Base-by-base conservation (phyloP, 148 eudicot species). In the Dysphania ambrosioides region DNA sequence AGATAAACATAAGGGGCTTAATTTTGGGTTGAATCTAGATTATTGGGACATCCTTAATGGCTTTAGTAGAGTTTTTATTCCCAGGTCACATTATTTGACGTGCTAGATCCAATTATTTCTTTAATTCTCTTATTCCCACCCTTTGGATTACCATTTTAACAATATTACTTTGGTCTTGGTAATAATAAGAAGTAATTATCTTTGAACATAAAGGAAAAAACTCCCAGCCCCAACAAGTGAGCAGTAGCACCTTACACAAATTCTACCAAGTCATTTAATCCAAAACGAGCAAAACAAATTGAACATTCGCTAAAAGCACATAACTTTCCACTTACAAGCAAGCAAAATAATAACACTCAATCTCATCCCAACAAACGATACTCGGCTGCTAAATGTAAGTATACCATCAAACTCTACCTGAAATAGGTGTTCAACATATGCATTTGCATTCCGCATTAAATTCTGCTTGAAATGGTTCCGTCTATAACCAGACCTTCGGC, bases 401-500 rank as follows among this genome's bases (percentile, higher is more conserved):
- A 36, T 19, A 75, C 36, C 16, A 41, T 51, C 44, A 72, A 42
- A 59, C 15, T 32, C 75, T 74, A 83, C 92, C 81, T 80, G 78
- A 79, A 90, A 77, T 67, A 90, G 68, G 75, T 75, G 68, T 31
- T 87, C 88, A 19, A 86, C 81, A 73, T 77, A 86, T 56, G 79
- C 86, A 71, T 83, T 57, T 5, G 85, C 78, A 72, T 84, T 75
- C 44, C 81, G 85, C 70, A 88, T 66, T 44, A 75, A 41, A 56
- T 78, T 66, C 72, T 76, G 72, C 87, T 84, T 85, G 24, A 72
- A 72, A 59, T 80, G 79, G 75, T 75, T 70, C 80, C 75, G 81
- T 72, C 87, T 80, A 27, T 49, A 26, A 26, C 55, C 55, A 5
- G 71, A 80, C 72, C 83, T 82, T 75, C 81, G 78, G 68, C 71